These are phyloP conservation scores for Aphanoascus verrucosus DNA, from an alignment of 2,329 filamentous ascomycete genomes.

Conservation along the genomic window DNA sequence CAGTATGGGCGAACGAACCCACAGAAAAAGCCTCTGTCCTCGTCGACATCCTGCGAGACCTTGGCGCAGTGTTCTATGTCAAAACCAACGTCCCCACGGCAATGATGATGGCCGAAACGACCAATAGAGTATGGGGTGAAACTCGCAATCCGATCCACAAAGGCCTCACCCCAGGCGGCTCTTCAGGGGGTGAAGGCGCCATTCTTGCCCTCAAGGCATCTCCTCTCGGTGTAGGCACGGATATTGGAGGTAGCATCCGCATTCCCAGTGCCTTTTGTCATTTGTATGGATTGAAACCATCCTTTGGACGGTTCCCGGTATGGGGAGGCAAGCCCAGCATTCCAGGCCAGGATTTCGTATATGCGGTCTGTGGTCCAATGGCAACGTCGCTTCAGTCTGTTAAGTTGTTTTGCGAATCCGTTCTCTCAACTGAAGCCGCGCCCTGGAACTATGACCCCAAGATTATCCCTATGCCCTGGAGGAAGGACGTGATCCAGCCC, in stretches of 20 bases:
- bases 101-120: slow-evolving; percentile 38
- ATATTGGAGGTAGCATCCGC: slow-evolving; percentile 34
- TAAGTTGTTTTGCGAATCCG: slow-evolving; percentile 28
- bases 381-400: slow-evolving; percentile 26
- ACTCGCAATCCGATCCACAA: slow-evolving; percentile 30
- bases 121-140: slow-evolving; percentile 35
- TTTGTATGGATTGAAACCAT: slow-evolving; percentile 33
- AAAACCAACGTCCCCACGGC: slow-evolving; percentile 33
- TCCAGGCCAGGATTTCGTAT: slow-evolving; percentile 32
- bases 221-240: slow-evolving; percentile 29
- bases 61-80: slow-evolving; percentile 36
- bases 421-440: slow-evolving; percentile 25
- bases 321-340: slow-evolving; percentile 30
- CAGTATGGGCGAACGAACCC: slow-evolving; percentile 16
- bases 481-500: slow-evolving; percentile 25
- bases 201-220: slow-evolving; percentile 26
- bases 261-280: slow-evolving; percentile 31
- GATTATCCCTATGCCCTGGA: slow-evolving; percentile 32
- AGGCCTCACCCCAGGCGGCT: slow-evolving; percentile 27
- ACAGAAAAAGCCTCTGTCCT: slow-evolving; percentile 24
- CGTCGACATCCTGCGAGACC: slow-evolving; percentile 29
- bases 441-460: slow-evolving; percentile 34
- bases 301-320: slow-evolving; percentile 30
- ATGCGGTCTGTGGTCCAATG: slow-evolving; percentile 32
- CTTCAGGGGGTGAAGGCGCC: slow-evolving; percentile 29